Conservation (phyloP, 139 green algal genomes). For the Asterochloris sp. region DNA sequence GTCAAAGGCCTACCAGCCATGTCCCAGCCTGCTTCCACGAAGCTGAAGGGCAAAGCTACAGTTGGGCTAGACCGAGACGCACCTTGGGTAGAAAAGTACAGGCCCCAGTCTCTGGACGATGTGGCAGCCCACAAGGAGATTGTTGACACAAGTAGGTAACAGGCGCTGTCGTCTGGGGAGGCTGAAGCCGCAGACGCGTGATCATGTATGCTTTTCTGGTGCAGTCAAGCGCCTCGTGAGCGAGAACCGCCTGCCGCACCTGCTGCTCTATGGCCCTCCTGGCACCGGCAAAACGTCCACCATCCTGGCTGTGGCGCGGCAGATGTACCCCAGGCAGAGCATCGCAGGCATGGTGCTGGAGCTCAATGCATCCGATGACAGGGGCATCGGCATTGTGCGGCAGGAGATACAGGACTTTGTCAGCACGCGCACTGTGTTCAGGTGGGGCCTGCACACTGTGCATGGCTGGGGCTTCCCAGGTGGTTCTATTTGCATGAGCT, state of each 20-base stretch:
- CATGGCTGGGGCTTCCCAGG: not conserved
- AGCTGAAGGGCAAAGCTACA: not conserved
- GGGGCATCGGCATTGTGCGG: conserved; percentile 92
- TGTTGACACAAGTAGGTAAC: conserved; percentile 88
- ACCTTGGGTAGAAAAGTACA: conserved; percentile 97
- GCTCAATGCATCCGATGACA: conserved; percentile 95
- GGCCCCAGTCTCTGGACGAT: conserved; percentile 86
- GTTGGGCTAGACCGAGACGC: not conserved
- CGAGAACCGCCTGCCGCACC: conserved; percentile 88
- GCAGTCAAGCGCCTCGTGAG: conserved; percentile 76
- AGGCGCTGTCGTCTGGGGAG: not conserved
- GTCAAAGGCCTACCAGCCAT: no score
- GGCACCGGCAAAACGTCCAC: conserved; percentile 98
- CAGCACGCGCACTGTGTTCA: conserved; percentile 87
- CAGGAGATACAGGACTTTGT: conserved; percentile 98
- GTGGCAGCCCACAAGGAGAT: conserved; percentile 96
- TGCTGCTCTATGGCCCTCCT: conserved; percentile 97
- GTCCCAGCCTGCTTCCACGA: no score
- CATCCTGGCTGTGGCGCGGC: conserved; percentile 87
- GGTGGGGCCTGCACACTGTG: conserved; percentile 25
- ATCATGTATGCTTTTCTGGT: not conserved
- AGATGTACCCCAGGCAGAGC: conserved; percentile 80
- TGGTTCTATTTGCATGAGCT: not conserved
- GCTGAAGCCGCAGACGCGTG: no score
- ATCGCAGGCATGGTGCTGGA: conserved; percentile 88